A percentile compares a stretch with the other conserved stretches of the same genome.
phyloP scores from a whole-genome alignment of 768 basidiomycete genomes.

The Phylloporus rhodoxanthus region DNA sequence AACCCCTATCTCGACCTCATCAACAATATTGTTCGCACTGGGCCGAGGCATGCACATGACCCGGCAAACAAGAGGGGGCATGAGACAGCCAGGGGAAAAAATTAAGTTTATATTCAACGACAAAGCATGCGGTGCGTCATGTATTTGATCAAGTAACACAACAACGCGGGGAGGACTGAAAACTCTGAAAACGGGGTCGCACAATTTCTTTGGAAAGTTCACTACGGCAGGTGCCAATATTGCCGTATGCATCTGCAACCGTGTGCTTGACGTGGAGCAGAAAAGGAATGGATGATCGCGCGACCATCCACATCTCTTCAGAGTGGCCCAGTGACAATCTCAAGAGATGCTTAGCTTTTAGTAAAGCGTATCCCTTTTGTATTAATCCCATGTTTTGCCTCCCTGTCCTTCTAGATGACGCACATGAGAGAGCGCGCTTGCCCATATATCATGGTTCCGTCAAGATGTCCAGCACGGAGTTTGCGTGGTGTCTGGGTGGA shows the following conservation, averaged over 20 bases:
- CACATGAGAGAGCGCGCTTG: neutral
- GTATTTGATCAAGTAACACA: constrained; percentile 2
- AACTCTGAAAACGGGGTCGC: neutral
- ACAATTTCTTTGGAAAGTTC: constrained; percentile 4
- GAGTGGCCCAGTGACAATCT: constrained; percentile 11
- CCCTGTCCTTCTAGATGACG: neutral
- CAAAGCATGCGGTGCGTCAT: neutral
- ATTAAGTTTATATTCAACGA: neutral
- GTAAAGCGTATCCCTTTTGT: neutral
- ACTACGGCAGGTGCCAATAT: constrained; percentile 8
- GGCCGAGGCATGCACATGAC: neutral
- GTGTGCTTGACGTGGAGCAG: neutral
- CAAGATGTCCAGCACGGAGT: too few relatives aligned
- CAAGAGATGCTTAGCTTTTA: neutral
- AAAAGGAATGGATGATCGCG: constrained; percentile 12
- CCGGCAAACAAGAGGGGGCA: too few relatives aligned
- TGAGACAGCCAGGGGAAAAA: neutral
- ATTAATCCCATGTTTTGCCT: constrained; percentile 11
- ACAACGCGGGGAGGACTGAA: neutral
- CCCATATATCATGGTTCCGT: too few relatives aligned
- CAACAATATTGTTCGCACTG: neutral
- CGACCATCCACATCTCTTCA: constrained; percentile 22
- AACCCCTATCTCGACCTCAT: constrained; percentile 1
- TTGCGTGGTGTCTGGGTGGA: neutral
- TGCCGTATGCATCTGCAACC: constrained; percentile 7